Evolutionary conservation across 2,329 filamentous ascomycete genomes (phyloP), one percentile per base, ranked within the genome.

Genomic region (Aspergillus calidoustus): DNA sequence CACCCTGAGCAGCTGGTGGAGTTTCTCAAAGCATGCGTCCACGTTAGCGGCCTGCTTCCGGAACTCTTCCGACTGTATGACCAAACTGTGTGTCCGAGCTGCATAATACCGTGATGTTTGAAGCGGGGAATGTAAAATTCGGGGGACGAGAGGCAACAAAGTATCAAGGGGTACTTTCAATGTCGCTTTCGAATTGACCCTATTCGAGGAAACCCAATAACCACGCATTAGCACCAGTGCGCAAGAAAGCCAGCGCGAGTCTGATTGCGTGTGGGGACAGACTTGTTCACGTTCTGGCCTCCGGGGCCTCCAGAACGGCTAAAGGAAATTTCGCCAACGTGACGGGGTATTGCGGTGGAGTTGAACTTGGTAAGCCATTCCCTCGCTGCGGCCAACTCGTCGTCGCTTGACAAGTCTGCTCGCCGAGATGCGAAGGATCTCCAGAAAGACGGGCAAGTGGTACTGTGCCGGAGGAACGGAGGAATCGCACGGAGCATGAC

Each of bases 261-360:
- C 11, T 13, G 15, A 41, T 41, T 23, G 55, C 50, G 23, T 44
- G 53, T 64, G 60, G 60, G 54, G 57, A 71, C 80, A 66, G 75
- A 89, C 87, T 89, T 89, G 76, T 89, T 89, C 60, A 89, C 87
- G 77, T 89, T 89, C 73, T 89, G 87, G 11, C 87, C 87, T 54
- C 87, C 87, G 19, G 87, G 87, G 3, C 87, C 87, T 56, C 86
- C 87, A 3, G 87, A 88, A 61, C 87, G 81, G 71, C 85, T 88
- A 73, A 87, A 89, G 53, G 81, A 85, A 66, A 89, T 72, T 63
- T 87, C 82, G 69, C 85, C 82, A 60, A 89, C 80, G 65, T 78
- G 79, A 59, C 80, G 81, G 28, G 87, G 85, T 59, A 89, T 83
- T 15, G 83, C 81, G 15, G 83, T 80, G 59, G 81, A 73, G 72